These are phyloP conservation scores for Parietichytrium sp. DNA, from an alignment of 108 stramenopile species.

Conservation along the genomic window DNA sequence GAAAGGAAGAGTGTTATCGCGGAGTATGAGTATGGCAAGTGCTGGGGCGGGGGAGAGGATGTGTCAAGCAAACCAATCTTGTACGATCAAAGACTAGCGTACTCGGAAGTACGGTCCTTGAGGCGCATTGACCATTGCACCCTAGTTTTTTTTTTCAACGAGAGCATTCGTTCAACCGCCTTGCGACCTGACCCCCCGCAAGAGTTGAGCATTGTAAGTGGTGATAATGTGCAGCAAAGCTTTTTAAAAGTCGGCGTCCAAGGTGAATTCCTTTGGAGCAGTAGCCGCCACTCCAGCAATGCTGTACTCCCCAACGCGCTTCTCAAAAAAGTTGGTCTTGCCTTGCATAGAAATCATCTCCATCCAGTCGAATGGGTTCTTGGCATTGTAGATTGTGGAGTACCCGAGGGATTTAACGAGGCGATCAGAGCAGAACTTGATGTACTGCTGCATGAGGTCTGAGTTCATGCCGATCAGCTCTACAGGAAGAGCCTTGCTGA, in stretches of 20 bases:
- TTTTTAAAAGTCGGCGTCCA: conserved; percentile 88
- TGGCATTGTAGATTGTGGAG: conserved; percentile 74
- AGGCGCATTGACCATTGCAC: too few species aligned
- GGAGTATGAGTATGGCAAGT: too few species aligned
- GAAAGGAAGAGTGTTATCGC: too few species aligned
- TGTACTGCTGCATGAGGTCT: conserved; percentile 92
- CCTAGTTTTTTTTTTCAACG: too few species aligned
- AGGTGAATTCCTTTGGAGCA: conserved; percentile 74
- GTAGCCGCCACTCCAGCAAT: conserved; percentile 87
- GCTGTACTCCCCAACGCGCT: conserved; percentile 93
- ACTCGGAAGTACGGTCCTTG: too few species aligned
- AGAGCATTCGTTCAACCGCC: too few species aligned
- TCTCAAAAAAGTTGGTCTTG: conserved; percentile 90
- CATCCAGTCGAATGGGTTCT: conserved; percentile 99
- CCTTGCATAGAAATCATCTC: conserved; percentile 97
- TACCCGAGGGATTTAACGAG: conserved; percentile 81
- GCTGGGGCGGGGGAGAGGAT: too few species aligned
- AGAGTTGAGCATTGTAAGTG: too few species aligned
- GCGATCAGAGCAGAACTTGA: conserved; percentile 99
- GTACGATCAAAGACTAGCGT: too few species aligned
- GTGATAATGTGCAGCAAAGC: too few species aligned
- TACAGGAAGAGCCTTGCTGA: conserved; percentile 92
- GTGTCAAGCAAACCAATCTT: too few species aligned
- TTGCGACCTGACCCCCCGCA: too few species aligned
- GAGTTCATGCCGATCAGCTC: conserved; percentile 99